These are phyloP conservation scores for Quambalaria eucalypti DNA, from an alignment of 1,284 basidiomycete species.

Conservation along the genomic window DNA sequence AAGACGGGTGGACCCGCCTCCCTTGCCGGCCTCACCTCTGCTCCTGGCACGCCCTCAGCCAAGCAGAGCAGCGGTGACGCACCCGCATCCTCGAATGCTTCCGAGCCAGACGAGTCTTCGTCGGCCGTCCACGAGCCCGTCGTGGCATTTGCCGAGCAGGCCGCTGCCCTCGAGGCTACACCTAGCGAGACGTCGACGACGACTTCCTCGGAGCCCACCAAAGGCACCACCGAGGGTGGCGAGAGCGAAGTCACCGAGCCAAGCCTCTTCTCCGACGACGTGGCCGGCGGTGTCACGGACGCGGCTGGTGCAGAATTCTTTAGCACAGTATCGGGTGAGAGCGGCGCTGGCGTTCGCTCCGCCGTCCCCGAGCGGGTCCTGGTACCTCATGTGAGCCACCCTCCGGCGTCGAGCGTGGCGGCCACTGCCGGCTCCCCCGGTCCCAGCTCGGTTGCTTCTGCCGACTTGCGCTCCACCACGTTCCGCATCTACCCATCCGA, in stretches of 20 bases:
- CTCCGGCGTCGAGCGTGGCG: constrained; percentile 47
- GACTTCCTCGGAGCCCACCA: neutral
- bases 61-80: constrained; percentile 4
- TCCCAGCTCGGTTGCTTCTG: constrained; percentile 68
- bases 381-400: constrained; percentile 51
- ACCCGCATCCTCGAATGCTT: constrained; percentile 42
- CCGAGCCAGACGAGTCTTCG: constrained; percentile 20
- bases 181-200: constrained; percentile 37
- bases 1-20: constrained; percentile 42
- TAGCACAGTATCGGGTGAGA: constrained; percentile 56
- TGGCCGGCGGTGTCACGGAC: constrained; percentile 49
- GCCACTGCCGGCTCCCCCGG: constrained; percentile 49
- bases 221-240: neutral
- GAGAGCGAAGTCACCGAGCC: constrained; percentile 53
- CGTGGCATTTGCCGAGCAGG: neutral
- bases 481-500: constrained; percentile 87
- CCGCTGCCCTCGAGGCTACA: constrained; percentile 3
- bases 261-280: constrained; percentile 78
- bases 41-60: neutral
- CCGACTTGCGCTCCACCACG: constrained; percentile 58
- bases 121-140: constrained; percentile 12
- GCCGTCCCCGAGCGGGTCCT: constrained; percentile 58
- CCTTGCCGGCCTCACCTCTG: neutral
- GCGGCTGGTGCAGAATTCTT: constrained; percentile 72
- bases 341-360: constrained; percentile 26